Evolutionary conservation across 768 basidiomycete species (phyloP), one percentile per base, ranked within the genome.

Genomic region (Leucocoprinus sp.): DNA sequence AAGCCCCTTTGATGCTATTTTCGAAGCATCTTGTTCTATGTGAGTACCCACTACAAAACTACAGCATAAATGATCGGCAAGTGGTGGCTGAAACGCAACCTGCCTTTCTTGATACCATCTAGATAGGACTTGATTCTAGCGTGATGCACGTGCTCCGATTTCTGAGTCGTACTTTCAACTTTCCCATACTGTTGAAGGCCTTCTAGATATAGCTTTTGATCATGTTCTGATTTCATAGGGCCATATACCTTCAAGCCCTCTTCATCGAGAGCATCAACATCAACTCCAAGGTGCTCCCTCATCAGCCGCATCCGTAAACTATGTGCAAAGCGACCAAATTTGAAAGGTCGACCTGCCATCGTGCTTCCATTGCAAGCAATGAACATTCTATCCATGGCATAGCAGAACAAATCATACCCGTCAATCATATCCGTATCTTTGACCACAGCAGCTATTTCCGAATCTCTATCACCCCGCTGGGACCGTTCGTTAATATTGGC

Each of bases 401-500:
- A 35, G 33, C 40, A 38, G 26, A n/a, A 5, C 4, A 17, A 6
- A 27, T 11, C 21, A 38, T 19, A 65, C 76, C 41, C 51, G 86
- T 95, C 83, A 42, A 98, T 85, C 87, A 99, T 85, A 57, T 99
- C 95, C 2, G 95, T 98, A 57, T 99, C 96, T 51, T 92, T 74
- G 42, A 98, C 88, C 36, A 99, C 80, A 28, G 88, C 82, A 2
- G 92, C 91, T 26, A 98, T 62, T 60, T 99, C 96, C 2, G 95
- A 98, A 62, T 99, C 96, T 22, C 96, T 82, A 60, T 99, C 95
- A 18, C 96, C 96, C 22, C 91, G 75, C 58, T 90, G 89, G 11
- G 91, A 95, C 28, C 96, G 80, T 60, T 99, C 96, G 58, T 99
- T 98, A 68, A 99, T 92, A 61, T 96, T 98, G 14, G 95, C 95